Evolutionary conservation across 345 rosid species (phyloP), one percentile per base, ranked within the genome.

Genomic region (Citrus maxima): DNA sequence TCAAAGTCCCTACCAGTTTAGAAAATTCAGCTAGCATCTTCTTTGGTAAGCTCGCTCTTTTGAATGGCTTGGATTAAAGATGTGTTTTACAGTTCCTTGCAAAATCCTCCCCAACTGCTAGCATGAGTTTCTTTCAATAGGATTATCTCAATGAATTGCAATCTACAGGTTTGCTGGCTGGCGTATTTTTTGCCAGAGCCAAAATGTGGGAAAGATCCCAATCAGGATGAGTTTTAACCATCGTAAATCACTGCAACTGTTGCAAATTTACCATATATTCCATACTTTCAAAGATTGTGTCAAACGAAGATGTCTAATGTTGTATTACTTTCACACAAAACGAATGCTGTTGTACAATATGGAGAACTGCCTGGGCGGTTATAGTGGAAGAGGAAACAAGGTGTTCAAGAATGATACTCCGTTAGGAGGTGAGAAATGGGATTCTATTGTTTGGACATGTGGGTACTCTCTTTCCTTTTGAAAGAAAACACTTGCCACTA

Each of bases 1-100:
- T 96, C 87, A 68, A 93, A 14, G 98, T 96, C 70, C 98, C 98
- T 1, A 96, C 99, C 54, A 96, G 95, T 83, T 82, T 96, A 86
- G 92, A 96, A 72, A 96, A 96, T 86, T 87, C 98, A 1, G 91
- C 98, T 5, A 94, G 98, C 91, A 96, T 96, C 84, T 88, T 96
- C 56, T 94, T 94, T 18, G 99, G 99, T 93, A 88, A 79, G 88
- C 68, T 58, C 64, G 62, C 60, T 78, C 55, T 28, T 1, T 22
- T 72, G 65, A 42, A 65, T 16, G 25, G n/a, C 40, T 64, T 65
- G 28, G 5, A 64, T 42, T 56, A 66, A 42, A 64, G 25, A 5
- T 58, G 32, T 49, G 5, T 4, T 32, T 27, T 67, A n/a, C 35
- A 55, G 19, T 13, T 6, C 19, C 69, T 19, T 77, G 21, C 75